A percentile compares a stretch with the other conserved stretches of the same genome.
phyloP scores from a whole-genome alignment of 306 rosid species.

The Castanea sativa region DNA sequence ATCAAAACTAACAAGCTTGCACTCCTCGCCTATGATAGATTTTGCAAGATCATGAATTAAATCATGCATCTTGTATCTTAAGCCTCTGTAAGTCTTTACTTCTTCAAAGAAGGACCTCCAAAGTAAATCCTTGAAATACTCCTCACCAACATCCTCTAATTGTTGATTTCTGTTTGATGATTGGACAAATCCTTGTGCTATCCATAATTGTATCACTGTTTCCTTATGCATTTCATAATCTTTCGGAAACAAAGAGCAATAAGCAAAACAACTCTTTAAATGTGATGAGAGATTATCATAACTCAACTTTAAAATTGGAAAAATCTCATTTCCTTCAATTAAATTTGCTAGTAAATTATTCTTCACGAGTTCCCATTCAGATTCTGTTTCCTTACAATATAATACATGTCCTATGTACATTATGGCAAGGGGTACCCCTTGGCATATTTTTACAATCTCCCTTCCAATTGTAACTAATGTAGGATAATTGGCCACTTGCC shows the following conservation, averaged over 20 bases:
- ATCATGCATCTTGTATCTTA: not conserved
- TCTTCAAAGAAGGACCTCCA: slow-evolving; percentile 26
- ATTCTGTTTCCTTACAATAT: too few relatives aligned
- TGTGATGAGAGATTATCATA: slow-evolving; percentile 28
- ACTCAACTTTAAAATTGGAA: slow-evolving; percentile 26
- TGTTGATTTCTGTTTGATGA: not conserved
- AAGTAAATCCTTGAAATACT: not conserved
- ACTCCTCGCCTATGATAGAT: not conserved
- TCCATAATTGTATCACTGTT: not conserved
- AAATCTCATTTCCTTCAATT: slow-evolving; percentile 26
- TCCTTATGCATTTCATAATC: not conserved
- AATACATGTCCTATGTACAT: too few relatives aligned
- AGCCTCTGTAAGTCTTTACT: too few relatives aligned
- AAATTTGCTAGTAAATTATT: slow-evolving; percentile 24
- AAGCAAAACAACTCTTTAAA: slow-evolving; percentile 26
- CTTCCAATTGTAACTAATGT: slow-evolving; percentile 14
- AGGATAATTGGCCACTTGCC: not conserved
- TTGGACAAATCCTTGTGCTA: not conserved
- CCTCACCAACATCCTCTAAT: not conserved
- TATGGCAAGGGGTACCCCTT: slow-evolving; percentile 22
- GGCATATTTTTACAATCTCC: slow-evolving; percentile 27
- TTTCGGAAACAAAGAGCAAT: not conserved
- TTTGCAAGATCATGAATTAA: slow-evolving; percentile 14
- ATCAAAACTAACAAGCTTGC: too few relatives aligned
- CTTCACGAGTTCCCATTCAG: slow-evolving; percentile 31